Conservation (phyloP, 2,329 filamentous ascomycete species). For the Fusarium aywerte region DNA sequence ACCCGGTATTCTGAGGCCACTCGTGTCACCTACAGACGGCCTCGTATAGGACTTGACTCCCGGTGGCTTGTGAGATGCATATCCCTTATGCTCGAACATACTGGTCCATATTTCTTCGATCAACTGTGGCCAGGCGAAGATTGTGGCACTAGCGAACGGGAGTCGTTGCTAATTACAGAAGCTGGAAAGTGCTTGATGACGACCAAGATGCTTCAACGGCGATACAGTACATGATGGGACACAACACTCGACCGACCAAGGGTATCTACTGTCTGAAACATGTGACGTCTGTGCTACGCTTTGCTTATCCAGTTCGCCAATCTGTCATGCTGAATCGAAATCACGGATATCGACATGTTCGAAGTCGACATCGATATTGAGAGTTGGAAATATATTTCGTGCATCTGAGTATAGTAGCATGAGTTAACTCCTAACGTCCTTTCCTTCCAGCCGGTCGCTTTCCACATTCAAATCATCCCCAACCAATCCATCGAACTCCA, state of each 20-base stretch:
- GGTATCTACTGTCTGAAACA: neutral
- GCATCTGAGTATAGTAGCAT: neutral
- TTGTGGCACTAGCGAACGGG: neutral
- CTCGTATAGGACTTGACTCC: conserved; percentile 21
- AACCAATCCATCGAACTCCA: neutral
- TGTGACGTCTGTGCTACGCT: neutral
- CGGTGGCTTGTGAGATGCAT: conserved; percentile 3
- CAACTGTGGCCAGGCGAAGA: neutral
- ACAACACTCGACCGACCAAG: neutral
- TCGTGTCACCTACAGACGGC: conserved; percentile 6
- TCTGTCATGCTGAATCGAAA: neutral
- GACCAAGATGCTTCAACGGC: neutral
- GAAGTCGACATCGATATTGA: neutral
- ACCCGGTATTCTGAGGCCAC: conserved; percentile 3
- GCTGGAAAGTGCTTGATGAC: neutral
- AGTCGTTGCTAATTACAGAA: neutral
- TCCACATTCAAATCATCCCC: no score
- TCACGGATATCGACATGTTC: neutral
- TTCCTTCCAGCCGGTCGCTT: neutral
- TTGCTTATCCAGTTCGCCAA: neutral
- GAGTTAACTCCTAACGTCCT: neutral
- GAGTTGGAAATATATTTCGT: neutral
- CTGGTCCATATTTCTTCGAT: neutral
- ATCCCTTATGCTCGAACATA: neutral
- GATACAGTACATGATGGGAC: neutral